Conservation (phyloP, 208 protist species). For the Leptomonas seymouri region DNA sequence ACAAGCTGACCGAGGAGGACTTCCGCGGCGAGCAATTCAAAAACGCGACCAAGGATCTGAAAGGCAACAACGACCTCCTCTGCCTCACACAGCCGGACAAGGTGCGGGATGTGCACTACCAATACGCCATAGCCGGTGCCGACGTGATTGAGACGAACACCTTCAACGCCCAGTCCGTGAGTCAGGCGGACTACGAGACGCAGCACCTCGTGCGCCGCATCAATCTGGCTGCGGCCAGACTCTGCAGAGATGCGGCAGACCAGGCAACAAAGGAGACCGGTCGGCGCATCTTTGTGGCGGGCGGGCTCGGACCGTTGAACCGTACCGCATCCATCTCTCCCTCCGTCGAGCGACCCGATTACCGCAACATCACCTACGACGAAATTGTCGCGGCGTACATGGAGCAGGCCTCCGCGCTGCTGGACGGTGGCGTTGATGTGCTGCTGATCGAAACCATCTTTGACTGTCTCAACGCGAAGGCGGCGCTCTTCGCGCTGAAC, state of each 20-base stretch:
- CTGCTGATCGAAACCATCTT: slow-evolving; percentile 98
- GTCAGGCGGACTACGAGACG: slow-evolving; percentile 94
- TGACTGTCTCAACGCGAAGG: slow-evolving; percentile 90
- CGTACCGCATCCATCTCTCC: slow-evolving; percentile 95
- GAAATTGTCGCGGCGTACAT: slow-evolving; percentile 93
- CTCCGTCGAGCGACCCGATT: slow-evolving; percentile 92
- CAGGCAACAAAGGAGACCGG: slow-evolving; percentile 40
- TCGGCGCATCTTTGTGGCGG: slow-evolving; percentile 91
- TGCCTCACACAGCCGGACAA: slow-evolving; percentile 92
- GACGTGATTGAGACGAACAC: slow-evolving; percentile 98
- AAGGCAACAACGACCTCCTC: slow-evolving; percentile 98
- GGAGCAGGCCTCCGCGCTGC: slow-evolving; percentile 90
- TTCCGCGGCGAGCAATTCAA: slow-evolving; percentile 91
- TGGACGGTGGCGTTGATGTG: slow-evolving; percentile 95
- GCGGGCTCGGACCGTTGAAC: slow-evolving; percentile 96
- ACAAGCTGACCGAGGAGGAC: slow-evolving; percentile 82
- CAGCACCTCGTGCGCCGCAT: slow-evolving; percentile 89
- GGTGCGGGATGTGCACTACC: slow-evolving; percentile 90
- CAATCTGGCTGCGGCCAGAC: slow-evolving; percentile 74
- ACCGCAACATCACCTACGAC: slow-evolving; percentile 93
- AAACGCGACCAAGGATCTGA: slow-evolving; percentile 88
- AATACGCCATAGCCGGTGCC: slow-evolving; percentile 94
- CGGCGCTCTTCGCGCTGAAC: slow-evolving; percentile 94
- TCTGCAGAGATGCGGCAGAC: slow-evolving; percentile 70
- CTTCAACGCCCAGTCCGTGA: slow-evolving; percentile 93